Evolutionary conservation across 192 early-diverging fungal species (phyloP), one percentile per base, ranked within the genome.

Genomic region (Coemansia asiatica): DNA sequence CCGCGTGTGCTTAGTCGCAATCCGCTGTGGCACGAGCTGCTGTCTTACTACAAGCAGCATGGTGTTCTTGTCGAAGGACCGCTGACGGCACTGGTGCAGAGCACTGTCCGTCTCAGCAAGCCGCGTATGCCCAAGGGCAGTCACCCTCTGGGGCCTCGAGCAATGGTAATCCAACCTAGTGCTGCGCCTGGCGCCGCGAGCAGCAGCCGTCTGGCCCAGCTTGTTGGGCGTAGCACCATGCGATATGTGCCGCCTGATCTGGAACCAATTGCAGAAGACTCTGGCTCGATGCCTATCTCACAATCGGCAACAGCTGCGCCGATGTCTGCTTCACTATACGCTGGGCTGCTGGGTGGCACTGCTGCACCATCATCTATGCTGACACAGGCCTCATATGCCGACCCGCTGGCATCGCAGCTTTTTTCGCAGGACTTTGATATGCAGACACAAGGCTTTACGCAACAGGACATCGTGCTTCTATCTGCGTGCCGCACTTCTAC

Each of bases 21-120:
- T 72, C 88, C 92, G 33, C 76, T 99, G 18, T 99, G 97, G 97
- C 94, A 98, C 71, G 94, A 99, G 80, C 82, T 99, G 40, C 76
- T 99, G 26, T 93, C 91, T 53, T 88, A 91, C 55, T 99, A 91
- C 86, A 98, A 97, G 76, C 91, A 90, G 66, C 83, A 89, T 47
- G 85, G 88, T 19, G 91, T 92, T 56, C 78, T 99, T 40, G 95
- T 98, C 3, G 97, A 99, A 71, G 97, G 97, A 13, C 88, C 91
- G 46, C 75, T 99, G 50, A 89, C 85, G 72, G 94, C 94, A 60
- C 81, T 99, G 22, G 94, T 95, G 60, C 83, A 86, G 46, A 92
- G 90, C 60, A 90, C 91, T 75, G 94, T 95, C n/a, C 92, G 92
- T 61, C 94, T 99, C 56, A 88, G 86, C 78, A 79, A 85, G 35